Evolutionary conservation across 164 flowering plant genomes (phyloP), one percentile per base, ranked within the genome.

Genomic region (Nymphaea colorata): DNA sequence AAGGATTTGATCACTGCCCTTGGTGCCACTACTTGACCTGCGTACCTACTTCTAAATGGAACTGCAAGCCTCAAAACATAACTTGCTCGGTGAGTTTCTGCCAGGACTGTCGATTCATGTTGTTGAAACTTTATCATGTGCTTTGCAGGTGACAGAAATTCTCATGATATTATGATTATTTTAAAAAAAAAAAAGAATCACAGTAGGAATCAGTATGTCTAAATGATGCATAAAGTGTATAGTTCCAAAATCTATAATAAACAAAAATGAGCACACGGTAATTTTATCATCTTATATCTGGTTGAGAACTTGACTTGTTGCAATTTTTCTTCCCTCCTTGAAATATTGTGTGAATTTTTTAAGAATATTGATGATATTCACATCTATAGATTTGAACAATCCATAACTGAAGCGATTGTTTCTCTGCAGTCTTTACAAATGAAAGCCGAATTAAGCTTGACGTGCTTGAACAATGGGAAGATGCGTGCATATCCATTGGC

Each of bases 1-100:
- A 94, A 74, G 89, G 78, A 44, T 91, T 89, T 72, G 84, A 88
- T 4, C 93, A 85, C 71, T 94, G 98, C 67, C 85, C 96, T 15
- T 91, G 98, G 98, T 94, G 96, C 79, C 97, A 89, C 74, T 87
- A 91, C 73, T 72, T 94, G 79, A 84, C 87, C 66, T 89, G 98
- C 64, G 77, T 87, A 44, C 96, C 97, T 62, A 86, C 90, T 74
- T 81, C 91, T 3, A 77, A 45, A 64, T 88, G 97, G 95, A 86
- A 83, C 80, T 91, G 98, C 87, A 84, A 84, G 14, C 57, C 82
- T 5, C 69, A 80, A 64, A 78, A 88, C 57, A 75, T 80, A n/a
- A 81, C 66, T 65, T 91, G 98, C 76, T 2, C 67, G 87, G 96
- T 90, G 81, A 61, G 57, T 51, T 51, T 7, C 12, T 51, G 57